phyloP scores from a whole-genome alignment of 768 basidiomycete species.

The Amanita polypyramis region DNA sequence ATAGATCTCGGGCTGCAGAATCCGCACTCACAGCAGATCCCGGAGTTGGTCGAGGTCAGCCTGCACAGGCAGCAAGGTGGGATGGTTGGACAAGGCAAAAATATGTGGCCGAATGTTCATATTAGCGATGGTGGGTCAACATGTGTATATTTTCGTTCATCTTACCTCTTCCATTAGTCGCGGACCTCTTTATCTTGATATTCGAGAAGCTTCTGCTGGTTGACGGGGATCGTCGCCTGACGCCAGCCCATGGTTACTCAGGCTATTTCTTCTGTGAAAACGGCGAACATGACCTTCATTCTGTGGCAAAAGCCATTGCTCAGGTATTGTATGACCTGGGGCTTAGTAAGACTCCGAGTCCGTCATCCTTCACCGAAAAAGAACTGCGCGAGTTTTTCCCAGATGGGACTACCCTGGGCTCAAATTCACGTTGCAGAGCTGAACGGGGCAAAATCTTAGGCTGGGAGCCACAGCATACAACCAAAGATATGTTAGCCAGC shows the following conservation, averaged over 20 bases:
- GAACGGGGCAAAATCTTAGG: slow-evolving; percentile 29
- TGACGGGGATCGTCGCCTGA: slow-evolving; percentile 14
- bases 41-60: slow-evolving; percentile 30
- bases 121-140: slow-evolving; percentile 35
- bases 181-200: slow-evolving; percentile 26
- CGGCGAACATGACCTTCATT: slow-evolving; percentile 35
- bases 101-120: slow-evolving; percentile 49
- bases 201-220: too few relatives aligned
- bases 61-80: slow-evolving; percentile 40
- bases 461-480: slow-evolving; percentile 34
- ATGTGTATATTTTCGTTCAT: too few relatives aligned
- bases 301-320: slow-evolving; percentile 29
- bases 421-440: slow-evolving; percentile 29
- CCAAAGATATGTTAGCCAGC: slow-evolving; percentile 34
- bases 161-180: slow-evolving; percentile 22
- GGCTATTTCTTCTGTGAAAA: slow-evolving; percentile 47
- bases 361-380: slow-evolving; percentile 35
- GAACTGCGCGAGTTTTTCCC: slow-evolving; percentile 32
- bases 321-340: slow-evolving; percentile 27
- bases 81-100: slow-evolving; percentile 46
- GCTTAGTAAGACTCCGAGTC: slow-evolving; percentile 24
- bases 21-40: slow-evolving; percentile 41
- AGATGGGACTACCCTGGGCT: slow-evolving; percentile 23
- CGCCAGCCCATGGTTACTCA: slow-evolving; percentile 34
- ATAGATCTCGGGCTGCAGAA: slow-evolving; percentile 45